Conservation (phyloP, 768 basidiomycete species). For the Lentinula detonsa region DNA sequence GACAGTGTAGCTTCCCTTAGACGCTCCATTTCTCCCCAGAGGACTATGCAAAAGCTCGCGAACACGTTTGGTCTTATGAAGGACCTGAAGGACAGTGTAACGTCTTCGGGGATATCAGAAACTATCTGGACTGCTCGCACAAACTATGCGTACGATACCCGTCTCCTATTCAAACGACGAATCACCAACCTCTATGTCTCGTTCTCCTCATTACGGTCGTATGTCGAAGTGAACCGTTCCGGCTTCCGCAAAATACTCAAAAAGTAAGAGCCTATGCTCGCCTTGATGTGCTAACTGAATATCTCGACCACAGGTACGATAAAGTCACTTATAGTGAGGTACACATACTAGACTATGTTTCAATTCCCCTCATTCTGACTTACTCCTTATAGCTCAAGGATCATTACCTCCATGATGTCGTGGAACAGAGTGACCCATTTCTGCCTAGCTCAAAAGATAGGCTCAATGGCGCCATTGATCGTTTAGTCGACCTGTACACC, state of each 20-base stretch:
- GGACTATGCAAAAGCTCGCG: constrained; percentile 33
- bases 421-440: constrained; percentile 70
- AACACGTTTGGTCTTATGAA: constrained; percentile 45
- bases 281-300: constrained; percentile 5
- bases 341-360: constrained; percentile 7
- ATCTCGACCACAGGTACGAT: constrained; percentile 68
- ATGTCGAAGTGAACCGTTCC: constrained; percentile 86
- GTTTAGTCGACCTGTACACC: constrained; percentile 70
- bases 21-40: neutral
- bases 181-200: constrained; percentile 80
- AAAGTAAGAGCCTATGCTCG: constrained; percentile 52
- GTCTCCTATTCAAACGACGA: constrained; percentile 82
- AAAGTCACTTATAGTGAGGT: constrained; percentile 80
- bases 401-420: constrained; percentile 63
- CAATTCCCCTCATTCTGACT: neutral
- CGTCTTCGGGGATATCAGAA: constrained; percentile 30
- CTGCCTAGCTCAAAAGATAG: constrained; percentile 52
- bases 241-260: constrained; percentile 95
- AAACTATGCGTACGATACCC: constrained; percentile 80
- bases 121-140: constrained; percentile 74
- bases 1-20: constrained; percentile 29
- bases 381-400: constrained; percentile 51
- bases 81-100: constrained; percentile 33
- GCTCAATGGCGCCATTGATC: constrained; percentile 50
- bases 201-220: constrained; percentile 72